A percentile compares a stretch with the other conserved stretches of the same genome.
Evolutionary conservation across 345 rosid genomes (phyloP).

Genomic region (Hibiscus trionum): DNA sequence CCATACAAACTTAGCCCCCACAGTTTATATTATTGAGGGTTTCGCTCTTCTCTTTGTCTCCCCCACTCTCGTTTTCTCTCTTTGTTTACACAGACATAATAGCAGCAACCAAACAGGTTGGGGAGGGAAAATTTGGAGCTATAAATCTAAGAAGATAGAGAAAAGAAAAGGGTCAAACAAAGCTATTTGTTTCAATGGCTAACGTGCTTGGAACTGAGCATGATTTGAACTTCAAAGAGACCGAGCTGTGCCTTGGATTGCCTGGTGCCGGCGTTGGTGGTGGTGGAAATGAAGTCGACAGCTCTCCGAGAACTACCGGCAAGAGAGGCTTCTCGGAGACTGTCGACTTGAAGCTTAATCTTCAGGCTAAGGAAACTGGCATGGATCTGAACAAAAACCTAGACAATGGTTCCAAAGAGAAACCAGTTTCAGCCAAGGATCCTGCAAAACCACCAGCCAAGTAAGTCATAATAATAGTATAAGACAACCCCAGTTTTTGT

Average conservation of each 20-base stretch:
- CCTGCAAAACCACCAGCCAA: conserved; percentile 71
- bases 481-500: background rate
- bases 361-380: conserved; percentile 32
- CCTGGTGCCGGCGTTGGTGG: conserved; percentile 23
- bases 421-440: conserved; percentile 35
- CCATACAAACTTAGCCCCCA: conserved; percentile 14
- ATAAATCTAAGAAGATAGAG: background rate
- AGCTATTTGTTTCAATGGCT: conserved; percentile 18
- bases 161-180: conserved; percentile 2
- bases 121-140: background rate
- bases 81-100: background rate
- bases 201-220: conserved; percentile 15
- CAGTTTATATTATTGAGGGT: conserved; percentile 31
- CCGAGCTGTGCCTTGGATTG: conserved; percentile 52
- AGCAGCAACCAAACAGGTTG: background rate
- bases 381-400: conserved; percentile 36
- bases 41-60: conserved; percentile 6
- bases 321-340: conserved; percentile 78
- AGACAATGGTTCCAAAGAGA: conserved; percentile 28
- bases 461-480: conserved; percentile 24
- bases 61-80: background rate
- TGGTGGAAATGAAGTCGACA: conserved; percentile 19
- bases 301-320: conserved; percentile 29
- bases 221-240: too few species aligned
- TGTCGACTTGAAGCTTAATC: conserved; percentile 66